Evolutionary conservation across 192 early-diverging fungal genomes (phyloP), one percentile per base, ranked within the genome.

Genomic region (Dissophora ornata): DNA sequence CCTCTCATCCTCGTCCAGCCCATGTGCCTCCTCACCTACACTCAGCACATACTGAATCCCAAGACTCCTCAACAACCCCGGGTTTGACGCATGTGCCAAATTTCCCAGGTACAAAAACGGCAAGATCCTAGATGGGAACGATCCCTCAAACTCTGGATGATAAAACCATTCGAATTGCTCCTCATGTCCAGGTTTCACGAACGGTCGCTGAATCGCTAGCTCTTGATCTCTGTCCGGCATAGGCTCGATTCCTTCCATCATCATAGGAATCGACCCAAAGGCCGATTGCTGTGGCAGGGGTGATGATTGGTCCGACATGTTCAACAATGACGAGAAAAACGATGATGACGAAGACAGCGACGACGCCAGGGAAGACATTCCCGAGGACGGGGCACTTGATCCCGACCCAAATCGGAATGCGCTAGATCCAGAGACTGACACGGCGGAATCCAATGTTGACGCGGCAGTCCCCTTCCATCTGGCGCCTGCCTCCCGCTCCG

Each of bases 61-160:
- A 2, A 88, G 49, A 12, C 69, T 73, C 57, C 83, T 81, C 3
- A 88, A 61, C 67, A 88, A 74, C 0, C 73, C 80, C 19, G 82
- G 84, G 59, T 88, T 88, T n/a, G 85, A 85, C 2, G 87, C 85
- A 71, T 88, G 87, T 30, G 85, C 85, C n/a, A 88, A 60, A 52
- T 88, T 88, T 2, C 87, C 87, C 2, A 88, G 62, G 57, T 88
- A 88, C 10, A 88, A 50, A 45, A 86, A 88, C 0, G 85, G 84
- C 25, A 88, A 49, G 33, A 88, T 86, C 21, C 84, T 62, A 1
- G 85, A 86, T 0, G 87, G 87, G 68, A 88, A 88, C 5, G 85
- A 84, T n/a, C 87, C 85, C 61, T 88, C 87, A 55, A 88, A 88
- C 29, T 71, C 64, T 19, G 81, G 74, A 6, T 80, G 81, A 56